These are phyloP conservation scores for Trichoderma harzianum DNA, from an alignment of 2,329 filamentous ascomycete species.

Conservation along the genomic window DNA sequence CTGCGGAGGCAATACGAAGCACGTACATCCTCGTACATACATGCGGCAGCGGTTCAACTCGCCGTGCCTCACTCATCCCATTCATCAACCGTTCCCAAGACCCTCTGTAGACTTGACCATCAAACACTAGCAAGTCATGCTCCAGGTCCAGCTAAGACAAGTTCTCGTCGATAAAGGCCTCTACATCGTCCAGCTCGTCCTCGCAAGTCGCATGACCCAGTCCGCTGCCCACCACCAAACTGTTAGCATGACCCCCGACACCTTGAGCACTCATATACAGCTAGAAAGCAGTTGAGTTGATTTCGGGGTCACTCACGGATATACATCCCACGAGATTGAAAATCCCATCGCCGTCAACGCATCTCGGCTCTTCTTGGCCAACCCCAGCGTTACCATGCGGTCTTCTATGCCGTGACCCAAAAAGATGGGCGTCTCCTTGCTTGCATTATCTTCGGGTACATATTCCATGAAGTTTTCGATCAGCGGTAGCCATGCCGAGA, in stretches of 20 bases:
- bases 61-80: not conserved
- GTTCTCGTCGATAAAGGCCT: conserved; percentile 40
- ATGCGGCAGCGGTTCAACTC: not conserved
- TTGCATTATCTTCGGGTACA: conserved; percentile 32
- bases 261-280: not conserved
- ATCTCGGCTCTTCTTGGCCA: conserved; percentile 64
- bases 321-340: conserved; percentile 72
- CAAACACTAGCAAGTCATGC: not conserved
- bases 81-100: not conserved
- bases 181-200: conserved; percentile 79
- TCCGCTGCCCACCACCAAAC: conserved; percentile 42
- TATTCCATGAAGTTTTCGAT: conserved; percentile 42
- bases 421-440: conserved; percentile 72
- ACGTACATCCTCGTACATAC: not conserved
- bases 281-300: not conserved
- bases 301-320: conserved; percentile 53
- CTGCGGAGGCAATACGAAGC: not conserved
- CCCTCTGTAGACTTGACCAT: not conserved
- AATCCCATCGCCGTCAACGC: conserved; percentile 64
- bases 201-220: conserved; percentile 73
- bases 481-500: conserved; percentile 81
- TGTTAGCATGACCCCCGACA: not conserved
- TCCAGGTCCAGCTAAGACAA: not conserved
- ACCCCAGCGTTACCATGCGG: conserved; percentile 62
- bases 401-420: conserved; percentile 80